These are phyloP conservation scores for Coemansia reversa DNA, from an alignment of 192 early-diverging fungal species.

Conservation along the genomic window DNA sequence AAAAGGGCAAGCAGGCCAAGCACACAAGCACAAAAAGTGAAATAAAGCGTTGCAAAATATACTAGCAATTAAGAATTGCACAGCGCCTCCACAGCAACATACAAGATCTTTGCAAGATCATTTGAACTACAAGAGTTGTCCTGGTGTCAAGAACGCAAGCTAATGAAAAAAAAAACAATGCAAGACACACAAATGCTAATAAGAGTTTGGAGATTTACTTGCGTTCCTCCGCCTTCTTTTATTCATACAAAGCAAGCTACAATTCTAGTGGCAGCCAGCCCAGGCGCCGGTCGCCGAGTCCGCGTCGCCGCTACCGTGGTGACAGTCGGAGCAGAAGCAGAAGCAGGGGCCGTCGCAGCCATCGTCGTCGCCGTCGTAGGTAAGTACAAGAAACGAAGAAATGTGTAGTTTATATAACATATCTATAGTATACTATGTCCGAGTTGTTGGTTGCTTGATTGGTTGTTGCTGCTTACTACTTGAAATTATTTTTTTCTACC, in stretches of 20 bases:
- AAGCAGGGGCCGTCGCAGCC: constrained; percentile 6
- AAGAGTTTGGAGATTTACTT: not conserved
- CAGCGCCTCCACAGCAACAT: not conserved
- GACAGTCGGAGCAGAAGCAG: constrained; percentile 14
- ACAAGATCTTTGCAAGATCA: not conserved
- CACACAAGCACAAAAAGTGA: not conserved
- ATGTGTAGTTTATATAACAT: not conserved
- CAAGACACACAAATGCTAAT: constrained; percentile 1
- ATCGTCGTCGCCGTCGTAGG: constrained; percentile 31
- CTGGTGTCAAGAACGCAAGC: not conserved
- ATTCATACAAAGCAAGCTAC: not conserved
- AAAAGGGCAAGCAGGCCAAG: not conserved
- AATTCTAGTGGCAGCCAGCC: constrained; percentile 23
- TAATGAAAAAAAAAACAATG: not conserved
- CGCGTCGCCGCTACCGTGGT: constrained; percentile 21
- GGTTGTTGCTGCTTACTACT: not conserved
- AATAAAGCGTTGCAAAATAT: not conserved
- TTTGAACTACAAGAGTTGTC: not conserved
- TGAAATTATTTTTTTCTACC: not conserved
- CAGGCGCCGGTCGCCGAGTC: constrained; percentile 37
- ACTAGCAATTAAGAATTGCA: not conserved
- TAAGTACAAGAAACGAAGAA: constrained; percentile 15
- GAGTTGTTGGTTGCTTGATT: not conserved
- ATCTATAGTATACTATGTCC: not conserved
- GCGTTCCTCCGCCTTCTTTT: not conserved